These are phyloP conservation scores for Talaromyces ruber DNA, from an alignment of 495 filamentous ascomycete species.

Conservation along the genomic window DNA sequence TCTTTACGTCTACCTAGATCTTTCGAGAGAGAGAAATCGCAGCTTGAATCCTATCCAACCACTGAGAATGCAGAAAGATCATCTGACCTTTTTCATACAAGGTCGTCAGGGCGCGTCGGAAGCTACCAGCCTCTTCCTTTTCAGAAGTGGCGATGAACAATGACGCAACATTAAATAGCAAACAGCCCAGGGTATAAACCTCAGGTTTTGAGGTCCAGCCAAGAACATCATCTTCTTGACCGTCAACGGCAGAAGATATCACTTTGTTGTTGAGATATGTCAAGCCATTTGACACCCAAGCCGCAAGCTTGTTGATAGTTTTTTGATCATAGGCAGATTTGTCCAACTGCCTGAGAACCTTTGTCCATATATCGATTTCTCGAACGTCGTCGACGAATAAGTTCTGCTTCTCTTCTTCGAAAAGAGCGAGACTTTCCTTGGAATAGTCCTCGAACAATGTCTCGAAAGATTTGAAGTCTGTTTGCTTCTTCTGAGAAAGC, in stretches of 20 bases:
- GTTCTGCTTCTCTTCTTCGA: slow-evolving; percentile 85
- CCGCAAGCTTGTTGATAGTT: slow-evolving; percentile 19
- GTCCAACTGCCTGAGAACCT: slow-evolving; percentile 28
- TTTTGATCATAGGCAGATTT: slow-evolving; percentile 14
- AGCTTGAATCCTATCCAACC: slow-evolving; percentile 21
- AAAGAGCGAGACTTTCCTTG: slow-evolving; percentile 63
- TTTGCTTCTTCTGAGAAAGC: slow-evolving; percentile 1
- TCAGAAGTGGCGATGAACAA: slow-evolving; percentile 18
- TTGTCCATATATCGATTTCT: slow-evolving; percentile 60
- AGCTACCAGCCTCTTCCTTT: slow-evolving; percentile 6
- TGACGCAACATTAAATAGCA: slow-evolving; percentile 36
- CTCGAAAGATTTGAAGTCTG: slow-evolving; percentile 26
- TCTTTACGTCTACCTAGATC: not conserved
- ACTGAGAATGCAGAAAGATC: slow-evolving; percentile 25
- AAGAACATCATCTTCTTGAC: slow-evolving; percentile 50
- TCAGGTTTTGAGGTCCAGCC: slow-evolving; percentile 69
- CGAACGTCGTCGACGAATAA: slow-evolving; percentile 72
- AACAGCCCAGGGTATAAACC: slow-evolving; percentile 57
- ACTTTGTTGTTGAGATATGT: slow-evolving; percentile 29
- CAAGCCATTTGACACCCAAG: slow-evolving; percentile 55
- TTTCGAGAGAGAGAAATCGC: slow-evolving; percentile 9
- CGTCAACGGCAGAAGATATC: slow-evolving; percentile 9
- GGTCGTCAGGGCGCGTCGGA: slow-evolving; percentile 14
- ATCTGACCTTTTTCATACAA: slow-evolving; percentile 16
- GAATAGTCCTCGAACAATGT: slow-evolving; percentile 38